phyloP scores from a whole-genome alignment of 441 rosid species.

The Flueggea neowawraea region DNA sequence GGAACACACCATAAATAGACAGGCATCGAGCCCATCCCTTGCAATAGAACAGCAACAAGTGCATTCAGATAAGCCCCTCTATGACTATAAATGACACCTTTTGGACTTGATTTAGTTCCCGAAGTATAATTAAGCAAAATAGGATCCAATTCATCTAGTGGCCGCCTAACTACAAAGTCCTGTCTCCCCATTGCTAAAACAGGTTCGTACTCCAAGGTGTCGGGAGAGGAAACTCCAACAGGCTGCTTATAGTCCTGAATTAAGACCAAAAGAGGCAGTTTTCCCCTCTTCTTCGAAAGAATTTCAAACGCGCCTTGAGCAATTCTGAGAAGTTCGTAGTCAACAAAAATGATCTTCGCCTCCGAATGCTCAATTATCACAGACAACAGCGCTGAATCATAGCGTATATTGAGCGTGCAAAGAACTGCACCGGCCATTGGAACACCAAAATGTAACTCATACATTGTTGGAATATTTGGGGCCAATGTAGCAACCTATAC shows the following conservation, averaged over 20 bases:
- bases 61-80: constrained; percentile 77
- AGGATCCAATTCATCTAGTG: constrained; percentile 65
- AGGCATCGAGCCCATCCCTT: constrained; percentile 46
- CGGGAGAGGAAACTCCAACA: constrained; percentile 5
- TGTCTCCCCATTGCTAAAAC: constrained; percentile 35
- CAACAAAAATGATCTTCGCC: constrained; percentile 53
- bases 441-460: constrained; percentile 80
- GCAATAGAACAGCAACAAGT: constrained; percentile 48
- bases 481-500: constrained; percentile 66
- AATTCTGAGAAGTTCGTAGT: constrained; percentile 37
- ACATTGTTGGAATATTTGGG: constrained; percentile 65
- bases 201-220: constrained; percentile 41
- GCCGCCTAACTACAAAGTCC: constrained; percentile 40
- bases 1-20: constrained; percentile 75
- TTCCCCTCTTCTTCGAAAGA: constrained; percentile 28
- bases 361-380: constrained; percentile 45
- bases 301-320: constrained; percentile 50
- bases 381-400: constrained; percentile 46
- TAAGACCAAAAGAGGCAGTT: constrained; percentile 37
- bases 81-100: constrained; percentile 75
- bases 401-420: constrained; percentile 58
- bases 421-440: constrained; percentile 80
- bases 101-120: constrained; percentile 70
- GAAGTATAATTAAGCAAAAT: constrained; percentile 72
- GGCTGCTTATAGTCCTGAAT: constrained; percentile 32